These are phyloP conservation scores for Trichosporon inkin DNA, from an alignment of 1,284 basidiomycete species.

Conservation along the genomic window DNA sequence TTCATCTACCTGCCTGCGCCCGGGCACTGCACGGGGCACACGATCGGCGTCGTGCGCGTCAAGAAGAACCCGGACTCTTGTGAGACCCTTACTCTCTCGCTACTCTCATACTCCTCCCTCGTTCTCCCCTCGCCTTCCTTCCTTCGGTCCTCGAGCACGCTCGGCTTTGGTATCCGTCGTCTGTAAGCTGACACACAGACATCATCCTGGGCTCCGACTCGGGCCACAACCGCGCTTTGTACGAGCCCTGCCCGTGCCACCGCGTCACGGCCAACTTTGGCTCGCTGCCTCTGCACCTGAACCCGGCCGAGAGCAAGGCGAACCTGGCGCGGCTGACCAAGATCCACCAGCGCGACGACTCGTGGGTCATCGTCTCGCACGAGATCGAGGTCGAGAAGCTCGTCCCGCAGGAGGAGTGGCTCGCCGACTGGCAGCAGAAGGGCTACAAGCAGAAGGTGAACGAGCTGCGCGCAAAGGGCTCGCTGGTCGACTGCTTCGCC, in stretches of 20 bases:
- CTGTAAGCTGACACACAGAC: not conserved
- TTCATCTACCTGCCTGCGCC: slow-evolving; percentile 11
- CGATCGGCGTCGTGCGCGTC: slow-evolving; percentile 7
- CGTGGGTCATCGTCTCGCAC: slow-evolving; percentile 13
- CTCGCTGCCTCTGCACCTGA: slow-evolving; percentile 5
- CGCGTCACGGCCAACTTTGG: not conserved
- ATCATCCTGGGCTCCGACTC: slow-evolving; percentile 15
- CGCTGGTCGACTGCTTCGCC: not conserved
- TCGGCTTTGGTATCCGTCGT: not conserved
- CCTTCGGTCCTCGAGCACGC: not conserved
- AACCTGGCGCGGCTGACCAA: slow-evolving; percentile 5
- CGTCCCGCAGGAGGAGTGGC: slow-evolving; percentile 7
- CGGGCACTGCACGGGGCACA: slow-evolving; percentile 13
- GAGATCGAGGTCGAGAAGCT: slow-evolving; percentile 5
- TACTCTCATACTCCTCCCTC: too few relatives aligned
- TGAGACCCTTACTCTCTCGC: too few relatives aligned
- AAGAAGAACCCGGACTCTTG: slow-evolving; percentile 5
- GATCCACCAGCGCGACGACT: slow-evolving; percentile 11
- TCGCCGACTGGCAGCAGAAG: slow-evolving; percentile 11
- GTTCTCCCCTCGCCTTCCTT: not conserved
- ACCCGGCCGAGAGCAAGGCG: not conserved
- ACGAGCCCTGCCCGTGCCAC: slow-evolving; percentile 15
- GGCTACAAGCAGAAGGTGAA: slow-evolving; percentile 13
- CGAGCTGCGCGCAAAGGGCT: not conserved
- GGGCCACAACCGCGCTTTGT: slow-evolving; percentile 10